Evolutionary conservation across 177 flowering plant species (phyloP).

Genomic region (Telopea speciosissima): DNA sequence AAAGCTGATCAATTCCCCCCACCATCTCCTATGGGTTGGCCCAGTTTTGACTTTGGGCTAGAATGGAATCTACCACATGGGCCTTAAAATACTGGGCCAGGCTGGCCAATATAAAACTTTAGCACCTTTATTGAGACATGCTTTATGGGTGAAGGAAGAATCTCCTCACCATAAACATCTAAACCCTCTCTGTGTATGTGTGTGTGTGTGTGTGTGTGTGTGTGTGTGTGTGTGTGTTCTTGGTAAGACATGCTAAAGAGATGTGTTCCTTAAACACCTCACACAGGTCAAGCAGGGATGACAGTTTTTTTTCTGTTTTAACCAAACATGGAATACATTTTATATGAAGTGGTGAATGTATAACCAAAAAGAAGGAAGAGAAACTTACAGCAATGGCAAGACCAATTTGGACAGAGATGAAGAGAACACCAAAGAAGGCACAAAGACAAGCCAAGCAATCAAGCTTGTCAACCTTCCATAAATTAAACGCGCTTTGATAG

Average conservation of each 20-base stretch:
- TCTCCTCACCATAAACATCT: too few species aligned
- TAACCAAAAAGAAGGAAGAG: background rate
- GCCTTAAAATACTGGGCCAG: too few species aligned
- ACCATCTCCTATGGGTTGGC: background rate
- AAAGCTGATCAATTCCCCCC: background rate
- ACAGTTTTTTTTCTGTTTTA: background rate
- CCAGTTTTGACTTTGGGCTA: background rate
- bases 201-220: too few species aligned
- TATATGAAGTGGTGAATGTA: too few species aligned
- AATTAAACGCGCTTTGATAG: constrained; percentile 20
- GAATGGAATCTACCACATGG: background rate
- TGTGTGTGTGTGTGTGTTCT: too few species aligned
- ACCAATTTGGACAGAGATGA: constrained; percentile 48
- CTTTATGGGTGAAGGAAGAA: too few species aligned
- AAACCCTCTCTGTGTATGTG: too few species aligned
- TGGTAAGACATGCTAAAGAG: background rate
- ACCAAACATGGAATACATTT: too few species aligned
- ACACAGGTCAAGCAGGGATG: background rate
- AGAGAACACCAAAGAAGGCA: constrained; percentile 58
- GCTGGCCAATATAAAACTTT: too few species aligned
- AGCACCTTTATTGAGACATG: too few species aligned
- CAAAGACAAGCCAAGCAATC: constrained; percentile 47
- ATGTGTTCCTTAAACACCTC: background rate
- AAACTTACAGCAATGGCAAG: constrained; percentile 44
- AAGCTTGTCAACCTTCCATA: constrained; percentile 54